Base-by-base conservation (phyloP, 139 green algal species). In the Tetraselmis chui region DNA sequence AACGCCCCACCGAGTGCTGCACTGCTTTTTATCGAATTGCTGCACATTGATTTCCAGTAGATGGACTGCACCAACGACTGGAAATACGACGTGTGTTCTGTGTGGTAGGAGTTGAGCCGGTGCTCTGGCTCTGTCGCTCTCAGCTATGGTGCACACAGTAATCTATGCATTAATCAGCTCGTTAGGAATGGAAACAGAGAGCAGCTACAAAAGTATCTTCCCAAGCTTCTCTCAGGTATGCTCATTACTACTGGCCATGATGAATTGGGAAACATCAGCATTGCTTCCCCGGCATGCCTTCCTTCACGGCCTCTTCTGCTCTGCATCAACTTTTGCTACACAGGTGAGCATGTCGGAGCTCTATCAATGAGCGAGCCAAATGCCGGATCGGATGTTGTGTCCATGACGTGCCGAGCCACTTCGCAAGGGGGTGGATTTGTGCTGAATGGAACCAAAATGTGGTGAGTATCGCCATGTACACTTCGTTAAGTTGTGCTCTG, bases 161-260 rank as follows among this genome's bases (percentile, higher is more conserved):
- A 98, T 84, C 89, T 98, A 59, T 98, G 95, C 87, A 91, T 98
- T 74, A 97, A 96, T 85, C 95, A 98, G 87, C 82, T 98, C 0
- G 92, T 95, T 81, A 85, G 95, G 11, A 92, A 98, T 76, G 95
- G 76, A 32, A 94, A 23, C 31, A 25, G 85, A 25, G 84, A 84
- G 28, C 95, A 98, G 85, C 92, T 92, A 78, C 78, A 81, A 0
- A 91, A 90, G 80, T 97, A 95, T 83, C 86, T 98, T 27, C 93
- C 95, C 0, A 86, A 87, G 30, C 89, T 96, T 0, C 88, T 95
- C 0, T 89, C 89, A 85, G 93, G 92, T 86, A 45, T 2, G 82
- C 32, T 11, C n/a, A n/a, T n/a, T n/a, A n/a, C n/a, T n/a, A n/a
- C n/a, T n/a, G n/a, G n/a, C n/a, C n/a, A n/a, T n/a, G n/a, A n/a